These are phyloP conservation scores for Bipolaris victoriae DNA, from an alignment of 2,329 filamentous ascomycete species.

Conservation along the genomic window DNA sequence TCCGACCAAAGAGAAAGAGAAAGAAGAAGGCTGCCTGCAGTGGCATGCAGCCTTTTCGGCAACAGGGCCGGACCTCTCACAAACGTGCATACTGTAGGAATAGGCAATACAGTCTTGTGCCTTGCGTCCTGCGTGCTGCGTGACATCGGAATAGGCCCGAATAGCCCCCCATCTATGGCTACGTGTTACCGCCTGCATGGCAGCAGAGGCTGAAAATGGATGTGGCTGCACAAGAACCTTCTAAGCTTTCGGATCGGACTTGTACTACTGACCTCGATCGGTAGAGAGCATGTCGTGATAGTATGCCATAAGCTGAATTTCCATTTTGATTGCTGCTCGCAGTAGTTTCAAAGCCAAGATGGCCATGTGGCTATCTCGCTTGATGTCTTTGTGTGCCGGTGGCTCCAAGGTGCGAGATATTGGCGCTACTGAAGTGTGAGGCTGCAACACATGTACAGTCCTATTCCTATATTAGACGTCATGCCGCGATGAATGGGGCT, in stretches of 20 bases:
- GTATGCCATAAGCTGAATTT: constrained; percentile 15
- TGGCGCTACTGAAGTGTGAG: constrained; percentile 10
- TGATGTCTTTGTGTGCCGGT: neutral
- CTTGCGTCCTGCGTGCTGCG: constrained; percentile 17
- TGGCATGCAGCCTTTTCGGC: constrained; percentile 4
- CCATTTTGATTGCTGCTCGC: constrained; percentile 1
- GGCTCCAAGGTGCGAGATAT: constrained; percentile 5
- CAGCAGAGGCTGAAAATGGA: constrained; percentile 15
- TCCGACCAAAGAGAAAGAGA: neutral
- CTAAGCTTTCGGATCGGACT: constrained; percentile 22
- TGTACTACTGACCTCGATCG: constrained; percentile 26
- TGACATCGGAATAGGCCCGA: constrained; percentile 17
- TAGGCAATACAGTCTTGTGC: constrained; percentile 11
- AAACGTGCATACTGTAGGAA: constrained; percentile 1
- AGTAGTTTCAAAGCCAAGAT: neutral
- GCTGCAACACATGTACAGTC: constrained; percentile 5
- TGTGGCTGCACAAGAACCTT: constrained; percentile 5
- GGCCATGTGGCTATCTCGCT: constrained; percentile 4
- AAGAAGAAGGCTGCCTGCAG: neutral
- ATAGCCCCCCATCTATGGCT: constrained; percentile 5
- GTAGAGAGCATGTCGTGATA: constrained; percentile 15
- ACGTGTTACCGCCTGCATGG: constrained; percentile 11
- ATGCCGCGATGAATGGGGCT: constrained; percentile 8
- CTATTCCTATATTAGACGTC: constrained; percentile 17
- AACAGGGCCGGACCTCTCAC: constrained; percentile 2